These are phyloP conservation scores for Maudiozyma humilis DNA, from an alignment of 1,139 yeast genomes.

Conservation along the genomic window DNA sequence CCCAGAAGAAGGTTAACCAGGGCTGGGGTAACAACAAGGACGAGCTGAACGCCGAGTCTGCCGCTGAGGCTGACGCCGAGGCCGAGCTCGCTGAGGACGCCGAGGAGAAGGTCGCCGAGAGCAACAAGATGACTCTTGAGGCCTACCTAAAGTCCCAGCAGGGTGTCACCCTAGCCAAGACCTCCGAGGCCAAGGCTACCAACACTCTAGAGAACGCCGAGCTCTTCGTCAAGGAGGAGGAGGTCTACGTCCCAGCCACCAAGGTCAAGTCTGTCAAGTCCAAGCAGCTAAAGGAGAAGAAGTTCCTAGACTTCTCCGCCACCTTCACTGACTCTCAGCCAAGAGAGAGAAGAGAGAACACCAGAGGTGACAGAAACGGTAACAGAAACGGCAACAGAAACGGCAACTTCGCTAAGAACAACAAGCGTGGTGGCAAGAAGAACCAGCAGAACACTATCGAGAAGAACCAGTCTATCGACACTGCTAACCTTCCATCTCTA, in stretches of 20 bases:
- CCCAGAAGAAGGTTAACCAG: slow-evolving; percentile 74
- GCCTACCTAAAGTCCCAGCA: slow-evolving; percentile 54
- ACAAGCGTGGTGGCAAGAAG: slow-evolving; percentile 14
- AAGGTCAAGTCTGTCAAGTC: slow-evolving; percentile 51
- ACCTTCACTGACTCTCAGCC: slow-evolving; percentile 45
- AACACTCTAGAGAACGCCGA: slow-evolving; percentile 42
- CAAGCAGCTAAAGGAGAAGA: slow-evolving; percentile 64
- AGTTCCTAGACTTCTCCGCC: slow-evolving; percentile 58
- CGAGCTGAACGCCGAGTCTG: slow-evolving; percentile 39
- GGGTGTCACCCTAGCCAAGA: slow-evolving; percentile 36
- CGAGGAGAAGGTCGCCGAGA: slow-evolving; percentile 37
- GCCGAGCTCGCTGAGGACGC: slow-evolving; percentile 40
- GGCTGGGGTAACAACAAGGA: slow-evolving; percentile 76
- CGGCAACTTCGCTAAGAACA: slow-evolving; percentile 11
- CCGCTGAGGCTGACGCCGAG: slow-evolving; percentile 43
- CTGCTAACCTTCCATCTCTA: slow-evolving; percentile 55
- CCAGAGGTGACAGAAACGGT: slow-evolving; percentile 5
- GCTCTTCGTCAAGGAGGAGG: slow-evolving; percentile 49
- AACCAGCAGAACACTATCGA: slow-evolving; percentile 23
- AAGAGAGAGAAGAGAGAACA: slow-evolving; percentile 20
- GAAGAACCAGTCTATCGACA: slow-evolving; percentile 35
- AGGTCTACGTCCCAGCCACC: slow-evolving; percentile 48
- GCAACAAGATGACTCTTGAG: slow-evolving; percentile 50
- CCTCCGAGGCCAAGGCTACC: slow-evolving; percentile 40
- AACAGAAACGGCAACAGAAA: slow-evolving; percentile 23